A percentile compares a stretch with the other conserved stretches of the same genome.
Evolutionary conservation across 1,284 basidiomycete genomes (phyloP).

Genomic region (Puccinia hordei): DNA sequence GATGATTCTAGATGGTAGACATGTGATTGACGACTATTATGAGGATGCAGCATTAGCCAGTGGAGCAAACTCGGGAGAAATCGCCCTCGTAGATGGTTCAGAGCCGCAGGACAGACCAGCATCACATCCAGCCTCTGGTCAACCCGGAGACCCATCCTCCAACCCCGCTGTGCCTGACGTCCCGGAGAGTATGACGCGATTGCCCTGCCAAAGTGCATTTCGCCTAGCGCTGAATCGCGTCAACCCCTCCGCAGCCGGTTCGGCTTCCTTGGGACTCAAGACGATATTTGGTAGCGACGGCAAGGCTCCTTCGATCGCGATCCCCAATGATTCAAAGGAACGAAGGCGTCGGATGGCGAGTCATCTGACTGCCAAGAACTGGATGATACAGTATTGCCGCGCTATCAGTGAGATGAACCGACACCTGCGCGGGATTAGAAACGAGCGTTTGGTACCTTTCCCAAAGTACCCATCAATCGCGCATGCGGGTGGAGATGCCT

Average conservation of each 20-base stretch:
- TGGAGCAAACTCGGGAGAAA: slow-evolving; percentile 70
- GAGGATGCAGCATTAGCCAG: slow-evolving; percentile 76
- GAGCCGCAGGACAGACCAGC: slow-evolving; percentile 53
- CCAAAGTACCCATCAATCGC: slow-evolving; percentile 27
- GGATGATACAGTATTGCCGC: slow-evolving; percentile 76
- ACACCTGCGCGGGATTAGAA: slow-evolving; percentile 37
- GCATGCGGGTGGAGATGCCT: background rate
- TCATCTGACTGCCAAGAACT: slow-evolving; percentile 74
- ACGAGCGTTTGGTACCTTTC: slow-evolving; percentile 37
- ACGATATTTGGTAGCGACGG: slow-evolving; percentile 81
- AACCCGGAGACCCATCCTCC: slow-evolving; percentile 46
- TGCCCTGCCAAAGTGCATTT: slow-evolving; percentile 37
- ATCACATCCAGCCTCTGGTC: slow-evolving; percentile 6
- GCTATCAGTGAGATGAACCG: slow-evolving; percentile 47
- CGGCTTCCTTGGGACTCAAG: slow-evolving; percentile 69
- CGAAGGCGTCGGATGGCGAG: slow-evolving; percentile 60
- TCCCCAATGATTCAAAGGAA: slow-evolving; percentile 70
- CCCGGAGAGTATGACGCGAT: slow-evolving; percentile 18
- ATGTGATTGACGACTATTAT: slow-evolving; percentile 93
- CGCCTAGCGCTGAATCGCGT: slow-evolving; percentile 35
- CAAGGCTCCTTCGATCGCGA: slow-evolving; percentile 79
- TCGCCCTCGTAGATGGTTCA: slow-evolving; percentile 61
- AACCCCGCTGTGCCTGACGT: slow-evolving; percentile 52
- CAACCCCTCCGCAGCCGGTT: background rate
- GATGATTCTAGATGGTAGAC: slow-evolving; percentile 71